phyloP scores from a whole-genome alignment of 2,329 filamentous ascomycete genomes.

The Botrytis fabae region DNA sequence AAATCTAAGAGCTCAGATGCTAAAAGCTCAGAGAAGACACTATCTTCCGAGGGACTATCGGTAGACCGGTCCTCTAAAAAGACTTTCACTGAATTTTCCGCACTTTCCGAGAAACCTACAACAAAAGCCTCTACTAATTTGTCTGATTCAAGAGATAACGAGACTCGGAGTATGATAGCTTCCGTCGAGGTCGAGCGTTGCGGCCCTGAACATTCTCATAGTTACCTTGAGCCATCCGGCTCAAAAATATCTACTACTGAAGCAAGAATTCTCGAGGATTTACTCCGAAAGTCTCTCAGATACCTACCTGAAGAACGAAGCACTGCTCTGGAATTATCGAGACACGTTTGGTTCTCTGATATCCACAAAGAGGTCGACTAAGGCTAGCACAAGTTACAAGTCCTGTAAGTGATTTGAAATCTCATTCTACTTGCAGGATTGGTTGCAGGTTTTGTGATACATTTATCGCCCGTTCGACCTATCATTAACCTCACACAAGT shows the following conservation, averaged over 20 bases:
- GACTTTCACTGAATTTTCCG: neutral
- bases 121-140: neutral
- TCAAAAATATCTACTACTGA: slow-evolving; percentile 26
- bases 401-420: neutral
- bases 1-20: neutral
- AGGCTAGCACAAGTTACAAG: neutral
- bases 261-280: slow-evolving; percentile 22
- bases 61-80: neutral
- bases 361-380: neutral
- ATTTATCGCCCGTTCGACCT: neutral
- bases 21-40: slow-evolving; percentile 26
- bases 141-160: neutral
- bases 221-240: slow-evolving; percentile 27
- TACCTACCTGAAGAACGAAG: slow-evolving; percentile 28
- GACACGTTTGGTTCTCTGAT: slow-evolving; percentile 28
- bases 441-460: neutral
- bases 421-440: neutral
- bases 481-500: neutral
- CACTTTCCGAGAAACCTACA: neutral
- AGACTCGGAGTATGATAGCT: neutral
- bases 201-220: neutral
- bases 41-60: slow-evolving; percentile 30
- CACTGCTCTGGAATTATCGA: slow-evolving; percentile 21
- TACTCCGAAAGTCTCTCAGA: slow-evolving; percentile 26
- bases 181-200: neutral